Evolutionary conservation across 768 basidiomycete species (phyloP).

Genomic region (Rubroboletus satanas): DNA sequence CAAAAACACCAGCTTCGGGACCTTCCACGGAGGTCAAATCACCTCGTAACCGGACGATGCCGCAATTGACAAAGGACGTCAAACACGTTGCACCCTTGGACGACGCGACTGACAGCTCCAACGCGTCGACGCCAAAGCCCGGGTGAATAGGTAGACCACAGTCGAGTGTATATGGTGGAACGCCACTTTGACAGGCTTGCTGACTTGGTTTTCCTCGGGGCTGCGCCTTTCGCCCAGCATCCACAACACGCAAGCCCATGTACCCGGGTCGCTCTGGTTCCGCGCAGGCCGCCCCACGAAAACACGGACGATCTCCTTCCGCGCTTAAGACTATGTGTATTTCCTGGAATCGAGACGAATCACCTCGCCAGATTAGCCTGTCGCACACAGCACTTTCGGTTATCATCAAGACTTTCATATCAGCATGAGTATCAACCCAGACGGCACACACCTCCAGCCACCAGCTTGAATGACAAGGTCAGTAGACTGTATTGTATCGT

Average conservation of each 20-base stretch:
- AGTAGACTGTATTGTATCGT: not conserved
- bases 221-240: not conserved
- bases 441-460: not conserved
- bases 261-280: not conserved
- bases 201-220: not conserved
- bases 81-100: not conserved
- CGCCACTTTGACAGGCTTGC: not conserved
- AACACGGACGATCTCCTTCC: not conserved
- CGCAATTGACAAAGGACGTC: not conserved
- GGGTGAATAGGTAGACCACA: not conserved
- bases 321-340: not conserved
- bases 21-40: not conserved
- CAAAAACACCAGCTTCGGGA: not conserved
- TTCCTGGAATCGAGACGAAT: not conserved
- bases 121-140: not conserved
- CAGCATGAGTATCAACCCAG: not conserved
- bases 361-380: not conserved
- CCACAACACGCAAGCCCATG: not conserved
- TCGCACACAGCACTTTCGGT: not conserved
- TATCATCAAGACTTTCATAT: too few species aligned
- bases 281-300: not conserved
- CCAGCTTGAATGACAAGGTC: not conserved
- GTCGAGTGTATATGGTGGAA: not conserved
- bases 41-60: not conserved
- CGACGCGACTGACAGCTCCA: not conserved